A percentile compares a stretch with the other conserved stretches of the same genome.
These are phyloP conservation scores for Pterocarpus santalinus DNA, from an alignment of 306 rosid species.

Conservation along the genomic window DNA sequence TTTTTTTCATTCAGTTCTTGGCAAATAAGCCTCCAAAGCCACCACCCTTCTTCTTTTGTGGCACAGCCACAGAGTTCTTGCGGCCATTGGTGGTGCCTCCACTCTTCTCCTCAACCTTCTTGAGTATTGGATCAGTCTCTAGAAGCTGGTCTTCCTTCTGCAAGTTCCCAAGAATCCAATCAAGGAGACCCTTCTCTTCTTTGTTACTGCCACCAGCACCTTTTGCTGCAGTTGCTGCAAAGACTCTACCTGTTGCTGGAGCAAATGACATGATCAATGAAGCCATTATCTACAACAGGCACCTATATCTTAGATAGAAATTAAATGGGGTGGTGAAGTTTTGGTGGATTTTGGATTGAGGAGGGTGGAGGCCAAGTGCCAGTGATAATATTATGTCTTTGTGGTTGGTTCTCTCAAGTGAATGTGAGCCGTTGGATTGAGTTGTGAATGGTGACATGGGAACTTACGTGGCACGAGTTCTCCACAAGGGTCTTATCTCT, in stretches of 20 bases:
- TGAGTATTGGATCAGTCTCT: constrained; percentile 80
- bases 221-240: constrained; percentile 70
- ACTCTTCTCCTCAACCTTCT: constrained; percentile 80
- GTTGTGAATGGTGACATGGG: constrained; percentile 35
- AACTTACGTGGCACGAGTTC: constrained; percentile 56
- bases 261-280: constrained; percentile 72
- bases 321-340: constrained; percentile 27
- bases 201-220: constrained; percentile 68
- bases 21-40: constrained; percentile 88
- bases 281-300: constrained; percentile 57
- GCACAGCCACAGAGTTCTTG: constrained; percentile 67
- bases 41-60: constrained; percentile 78
- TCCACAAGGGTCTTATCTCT: constrained; percentile 88
- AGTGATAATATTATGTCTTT: constrained; percentile 45
- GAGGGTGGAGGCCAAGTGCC: constrained; percentile 25
- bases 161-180: constrained; percentile 80
- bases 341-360: not conserved
- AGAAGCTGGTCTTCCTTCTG: constrained; percentile 78
- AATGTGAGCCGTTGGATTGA: constrained; percentile 52
- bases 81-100: constrained; percentile 44
- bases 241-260: constrained; percentile 60
- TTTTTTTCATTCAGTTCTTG: constrained; percentile 52
- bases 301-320: not conserved
- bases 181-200: constrained; percentile 74
- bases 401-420: constrained; percentile 41